Conservation (phyloP, 2,329 filamentous ascomycete species). For the Paradendryphiella salina region DNA sequence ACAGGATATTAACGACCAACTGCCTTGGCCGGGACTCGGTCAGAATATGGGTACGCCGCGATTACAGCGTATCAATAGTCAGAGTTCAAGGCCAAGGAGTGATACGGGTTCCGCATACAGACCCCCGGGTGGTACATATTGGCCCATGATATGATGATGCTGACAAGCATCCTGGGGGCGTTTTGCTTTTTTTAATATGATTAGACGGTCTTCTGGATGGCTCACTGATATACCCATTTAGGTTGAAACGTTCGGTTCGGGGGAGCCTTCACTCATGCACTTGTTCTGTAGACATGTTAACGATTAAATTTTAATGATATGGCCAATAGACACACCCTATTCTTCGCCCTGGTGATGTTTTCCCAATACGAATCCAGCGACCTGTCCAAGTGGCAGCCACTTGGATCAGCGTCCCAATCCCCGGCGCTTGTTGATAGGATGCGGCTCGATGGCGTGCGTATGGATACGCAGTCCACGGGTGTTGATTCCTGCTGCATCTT, state of each 20-base stretch:
- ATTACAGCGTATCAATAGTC: not conserved
- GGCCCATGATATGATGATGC: not conserved
- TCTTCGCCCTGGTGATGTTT: not conserved
- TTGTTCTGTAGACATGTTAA: constrained; percentile 36
- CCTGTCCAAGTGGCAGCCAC: not conserved
- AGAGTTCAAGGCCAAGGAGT: not conserved
- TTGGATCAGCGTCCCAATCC: not conserved
- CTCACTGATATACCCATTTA: constrained; percentile 26
- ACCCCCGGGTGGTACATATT: not conserved
- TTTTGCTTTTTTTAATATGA: constrained; percentile 5
- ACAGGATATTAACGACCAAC: not conserved
- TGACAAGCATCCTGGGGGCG: not conserved
- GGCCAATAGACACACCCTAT: constrained; percentile 27
- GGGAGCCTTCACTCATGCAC: constrained; percentile 14
- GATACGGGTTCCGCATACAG: not conserved
- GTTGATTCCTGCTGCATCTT: not conserved
- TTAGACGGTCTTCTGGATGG: constrained; percentile 10
- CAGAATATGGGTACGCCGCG: constrained; percentile 4
- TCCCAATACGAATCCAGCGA: not conserved
- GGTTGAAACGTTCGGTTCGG: constrained; percentile 13
- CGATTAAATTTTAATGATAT: constrained; percentile 21
- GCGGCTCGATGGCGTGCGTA: not conserved
- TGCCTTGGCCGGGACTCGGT: constrained; percentile 5
- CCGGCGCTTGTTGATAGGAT: not conserved
- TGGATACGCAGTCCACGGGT: not conserved